Conservation (phyloP, 2,329 filamentous ascomycete species). For the Beauveria brongniartii region DNA sequence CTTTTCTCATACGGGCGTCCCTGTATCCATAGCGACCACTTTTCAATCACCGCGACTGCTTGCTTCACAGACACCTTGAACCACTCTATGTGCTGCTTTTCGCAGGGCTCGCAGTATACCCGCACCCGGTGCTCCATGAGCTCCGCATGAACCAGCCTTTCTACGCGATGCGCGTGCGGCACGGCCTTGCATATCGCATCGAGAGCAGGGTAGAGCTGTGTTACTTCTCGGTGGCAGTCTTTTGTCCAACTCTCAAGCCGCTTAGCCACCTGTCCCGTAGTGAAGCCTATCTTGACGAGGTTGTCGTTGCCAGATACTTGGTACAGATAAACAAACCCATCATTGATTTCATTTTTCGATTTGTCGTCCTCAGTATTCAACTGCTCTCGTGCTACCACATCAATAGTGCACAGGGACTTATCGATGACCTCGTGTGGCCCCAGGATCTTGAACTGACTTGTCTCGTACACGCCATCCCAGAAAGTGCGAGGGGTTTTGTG, state of each 20-base stretch:
- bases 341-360: slow-evolving; percentile 27
- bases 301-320: background rate
- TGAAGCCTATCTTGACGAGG: slow-evolving; percentile 10
- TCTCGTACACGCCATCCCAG: background rate
- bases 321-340: slow-evolving; percentile 14
- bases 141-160: slow-evolving; percentile 9
- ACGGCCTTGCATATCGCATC: background rate
- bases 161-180: slow-evolving; percentile 5
- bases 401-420: background rate
- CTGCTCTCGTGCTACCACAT: background rate
- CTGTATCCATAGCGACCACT: slow-evolving; percentile 6
- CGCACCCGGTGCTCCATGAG: slow-evolving; percentile 2
- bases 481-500: background rate
- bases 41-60: background rate
- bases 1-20: background rate
- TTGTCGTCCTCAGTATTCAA: slow-evolving; percentile 17
- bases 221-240: background rate
- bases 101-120: slow-evolving; percentile 2
- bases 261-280: background rate
- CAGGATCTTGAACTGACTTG: background rate
- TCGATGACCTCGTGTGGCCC: background rate
- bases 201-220: background rate
- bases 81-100: slow-evolving; percentile 9
- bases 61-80: background rate
- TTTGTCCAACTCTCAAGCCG: background rate